Conservation (phyloP, 2,329 filamentous ascomycete genomes). For the Emergomyces africanus region DNA sequence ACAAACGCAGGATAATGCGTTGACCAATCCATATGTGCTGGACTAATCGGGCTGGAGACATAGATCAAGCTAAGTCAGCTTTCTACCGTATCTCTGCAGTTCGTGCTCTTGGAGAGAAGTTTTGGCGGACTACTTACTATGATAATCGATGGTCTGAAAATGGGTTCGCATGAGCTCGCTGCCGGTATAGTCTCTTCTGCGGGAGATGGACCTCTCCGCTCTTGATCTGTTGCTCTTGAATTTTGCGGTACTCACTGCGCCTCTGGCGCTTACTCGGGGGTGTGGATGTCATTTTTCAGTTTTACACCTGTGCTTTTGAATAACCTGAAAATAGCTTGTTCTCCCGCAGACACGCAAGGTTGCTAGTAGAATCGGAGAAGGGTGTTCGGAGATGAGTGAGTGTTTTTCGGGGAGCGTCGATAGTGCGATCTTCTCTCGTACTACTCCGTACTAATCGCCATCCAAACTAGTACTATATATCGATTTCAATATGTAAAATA, state of each 20-base stretch:
- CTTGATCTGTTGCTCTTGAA: conserved; percentile 20
- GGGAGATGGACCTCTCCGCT: conserved; percentile 42
- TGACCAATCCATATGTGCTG: conserved; percentile 84
- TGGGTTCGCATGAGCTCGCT: conserved; percentile 92
- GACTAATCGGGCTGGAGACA: conserved; percentile 54
- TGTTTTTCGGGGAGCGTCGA: neutral
- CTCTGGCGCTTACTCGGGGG: conserved; percentile 44
- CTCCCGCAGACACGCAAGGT: neutral
- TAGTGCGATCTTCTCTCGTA: neutral
- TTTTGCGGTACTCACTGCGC: conserved; percentile 51
- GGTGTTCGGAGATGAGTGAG: neutral
- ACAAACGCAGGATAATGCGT: conserved; percentile 66
- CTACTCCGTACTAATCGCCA: neutral
- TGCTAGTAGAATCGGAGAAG: neutral
- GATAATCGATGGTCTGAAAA: conserved; percentile 86
- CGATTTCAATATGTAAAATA: neutral
- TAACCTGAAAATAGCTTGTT: neutral
- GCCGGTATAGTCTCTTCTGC: conserved; percentile 91
- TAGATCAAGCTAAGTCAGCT: conserved; percentile 9
- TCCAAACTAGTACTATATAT: neutral
- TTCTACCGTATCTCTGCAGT: neutral
- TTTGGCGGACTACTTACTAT: conserved; percentile 51
- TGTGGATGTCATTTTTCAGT: neutral
- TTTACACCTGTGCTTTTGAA: neutral
- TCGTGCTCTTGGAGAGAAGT: neutral